phyloP scores from a whole-genome alignment of 75 land plant species.

The Ceratopteris richardii region DNA sequence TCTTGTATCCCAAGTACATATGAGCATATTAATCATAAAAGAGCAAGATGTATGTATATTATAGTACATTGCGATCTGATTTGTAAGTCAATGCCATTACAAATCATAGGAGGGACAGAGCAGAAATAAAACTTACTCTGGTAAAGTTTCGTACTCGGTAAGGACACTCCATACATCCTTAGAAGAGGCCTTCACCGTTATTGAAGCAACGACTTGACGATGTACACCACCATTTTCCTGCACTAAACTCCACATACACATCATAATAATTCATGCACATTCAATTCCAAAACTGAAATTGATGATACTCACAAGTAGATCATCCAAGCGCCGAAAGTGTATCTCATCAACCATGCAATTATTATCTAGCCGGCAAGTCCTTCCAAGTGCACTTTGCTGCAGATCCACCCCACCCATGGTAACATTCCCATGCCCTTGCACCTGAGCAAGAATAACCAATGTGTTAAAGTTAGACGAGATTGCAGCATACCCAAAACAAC shows the following conservation, averaged over 20 bases:
- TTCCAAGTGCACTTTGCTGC: conserved; percentile 54
- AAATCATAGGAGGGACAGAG: too few species aligned
- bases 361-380: conserved; percentile 49
- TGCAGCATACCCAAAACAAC: too few species aligned
- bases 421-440: not conserved
- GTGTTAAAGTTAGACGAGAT: too few species aligned
- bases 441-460: too few species aligned
- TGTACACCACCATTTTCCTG: conserved; percentile 97
- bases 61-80: too few species aligned
- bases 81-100: too few species aligned
- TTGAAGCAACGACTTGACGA: conserved; percentile 91
- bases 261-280: not conserved
- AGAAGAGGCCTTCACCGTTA: conserved; percentile 84
- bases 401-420: not conserved
- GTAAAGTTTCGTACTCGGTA: conserved; percentile 82
- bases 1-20: too few species aligned
- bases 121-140: conserved; percentile 84
- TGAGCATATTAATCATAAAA: too few species aligned
- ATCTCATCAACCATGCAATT: conserved; percentile 87
- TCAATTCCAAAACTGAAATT: not conserved
- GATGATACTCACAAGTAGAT: conserved; percentile 54
- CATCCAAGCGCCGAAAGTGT: conserved; percentile 90
- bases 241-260: conserved; percentile 18
- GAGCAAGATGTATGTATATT: too few species aligned
- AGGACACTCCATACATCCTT: conserved; percentile 84